Conservation (phyloP, 2,329 filamentous ascomycete genomes). For the Aspergillus awamori region DNA sequence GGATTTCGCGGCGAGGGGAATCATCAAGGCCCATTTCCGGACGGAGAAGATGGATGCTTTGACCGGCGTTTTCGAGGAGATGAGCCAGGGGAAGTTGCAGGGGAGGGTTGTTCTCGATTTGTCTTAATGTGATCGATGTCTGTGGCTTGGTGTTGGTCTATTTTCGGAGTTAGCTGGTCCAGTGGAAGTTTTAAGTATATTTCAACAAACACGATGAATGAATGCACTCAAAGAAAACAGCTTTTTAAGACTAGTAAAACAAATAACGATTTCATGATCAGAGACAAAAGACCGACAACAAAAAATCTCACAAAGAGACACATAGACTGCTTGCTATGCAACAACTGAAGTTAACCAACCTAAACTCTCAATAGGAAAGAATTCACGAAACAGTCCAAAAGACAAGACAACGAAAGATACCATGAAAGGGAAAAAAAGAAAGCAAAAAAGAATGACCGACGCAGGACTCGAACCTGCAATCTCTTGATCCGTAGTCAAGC, state of each 20-base stretch:
- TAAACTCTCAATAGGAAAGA: too few species aligned
- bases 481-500: conserved; percentile 45
- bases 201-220: not conserved
- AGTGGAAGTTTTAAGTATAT: too few species aligned
- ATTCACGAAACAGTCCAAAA: not conserved
- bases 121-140: conserved; percentile 19
- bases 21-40: conserved; percentile 50
- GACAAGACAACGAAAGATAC: not conserved
- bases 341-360: too few species aligned
- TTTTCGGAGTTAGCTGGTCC: not conserved
- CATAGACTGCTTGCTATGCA: too few species aligned
- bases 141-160: not conserved
- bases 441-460: conserved; percentile 32
- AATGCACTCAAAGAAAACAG: not conserved
- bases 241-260: too few species aligned
- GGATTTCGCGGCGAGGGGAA: conserved; percentile 52
- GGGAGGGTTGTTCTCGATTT: conserved; percentile 54
- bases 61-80: conserved; percentile 50
- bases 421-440: not conserved
- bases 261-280: too few species aligned
- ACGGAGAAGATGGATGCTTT: conserved; percentile 53
- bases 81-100: conserved; percentile 48
- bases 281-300: too few species aligned
- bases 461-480: conserved; percentile 52
- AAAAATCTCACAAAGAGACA: too few species aligned